Base-by-base conservation (phyloP, 1,284 basidiomycete species). In the Heliocybe sulcata region DNA sequence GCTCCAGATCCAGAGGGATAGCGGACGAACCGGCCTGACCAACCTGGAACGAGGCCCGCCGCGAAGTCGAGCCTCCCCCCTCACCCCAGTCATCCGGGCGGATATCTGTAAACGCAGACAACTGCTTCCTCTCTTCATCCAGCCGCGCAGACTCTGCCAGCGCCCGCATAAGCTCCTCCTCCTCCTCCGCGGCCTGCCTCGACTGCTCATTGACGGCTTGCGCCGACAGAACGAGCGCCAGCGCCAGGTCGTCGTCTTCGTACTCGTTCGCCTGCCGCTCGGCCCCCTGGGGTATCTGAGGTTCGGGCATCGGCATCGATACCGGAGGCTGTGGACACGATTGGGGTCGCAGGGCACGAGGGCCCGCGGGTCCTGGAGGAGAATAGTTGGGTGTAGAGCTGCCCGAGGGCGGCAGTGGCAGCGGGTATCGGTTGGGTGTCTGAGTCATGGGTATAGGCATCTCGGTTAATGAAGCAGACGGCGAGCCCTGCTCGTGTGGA, bases 161-260 rank as follows among this genome's bases (percentile, higher is more conserved):
- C 0, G 85, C 87, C 59, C 71, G 74, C n/a, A 79, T 79, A 20
- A 90, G 70, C 48, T 86, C 82, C 33, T 80, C 80, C 55, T 86
- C 83, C 62, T 89, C 86, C 60, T 78, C 63, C 9, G 64, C 59
- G 29, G 63, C 51, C 47, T 63, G 60, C 45, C 70, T 64, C 55
- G 73, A 67, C 47, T 72, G 71, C 42, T 70, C 70, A 26, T 65
- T 65, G 2, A 75, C 71, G 55, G 81, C 78, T 45, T 76, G 74
- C 42, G 74, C 72, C 1, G 86, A 86, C 29, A 83, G 60, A n/a
- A 77, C 76, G 20, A 87, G 64, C 9, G 69, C 76, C 12, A 65
- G 64, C 33, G 64, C 63, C 9, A 77, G 56, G n/a, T 69, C 68
- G 31, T 65, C 65, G 10, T 71, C 69, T 19, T 70, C 64, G 8